Evolutionary conservation across 2,329 filamentous ascomycete genomes (phyloP).

Genomic region (Trichoderma asperellum): DNA sequence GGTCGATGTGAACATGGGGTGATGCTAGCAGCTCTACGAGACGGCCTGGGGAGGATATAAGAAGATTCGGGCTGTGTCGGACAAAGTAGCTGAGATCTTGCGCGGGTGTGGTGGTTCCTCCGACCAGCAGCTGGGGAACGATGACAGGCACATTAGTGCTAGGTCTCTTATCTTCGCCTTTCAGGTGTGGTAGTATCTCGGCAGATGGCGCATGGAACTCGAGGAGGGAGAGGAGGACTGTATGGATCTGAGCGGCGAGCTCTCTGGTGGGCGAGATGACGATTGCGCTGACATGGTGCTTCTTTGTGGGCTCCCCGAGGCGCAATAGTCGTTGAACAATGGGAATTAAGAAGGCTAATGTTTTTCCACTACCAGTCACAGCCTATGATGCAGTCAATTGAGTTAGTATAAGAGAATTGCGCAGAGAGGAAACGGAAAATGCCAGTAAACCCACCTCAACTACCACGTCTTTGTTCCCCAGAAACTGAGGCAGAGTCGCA

Average conservation of each 20-base stretch:
- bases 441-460: slow-evolving; percentile 64
- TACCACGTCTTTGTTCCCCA: slow-evolving; percentile 88
- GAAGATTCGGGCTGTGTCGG: slow-evolving; percentile 80
- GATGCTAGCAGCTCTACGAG: slow-evolving; percentile 86
- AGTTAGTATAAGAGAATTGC: neutral
- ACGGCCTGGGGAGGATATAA: slow-evolving; percentile 89
- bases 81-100: slow-evolving; percentile 88
- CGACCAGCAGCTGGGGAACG: slow-evolving; percentile 85
- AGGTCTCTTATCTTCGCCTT: slow-evolving; percentile 60
- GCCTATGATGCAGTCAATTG: slow-evolving; percentile 52
- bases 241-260: slow-evolving; percentile 86
- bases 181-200: slow-evolving; percentile 60
- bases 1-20: slow-evolving; percentile 82
- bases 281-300: slow-evolving; percentile 87
- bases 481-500: slow-evolving; percentile 84
- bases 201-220: slow-evolving; percentile 83
- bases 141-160: slow-evolving; percentile 56
- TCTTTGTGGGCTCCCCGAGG: slow-evolving; percentile 80
- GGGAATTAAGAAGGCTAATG: slow-evolving; percentile 81
- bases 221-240: slow-evolving; percentile 75
- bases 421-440: neutral
- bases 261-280: slow-evolving; percentile 91
- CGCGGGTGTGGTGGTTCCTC: slow-evolving; percentile 75
- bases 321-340: slow-evolving; percentile 81
- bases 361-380: slow-evolving; percentile 91